Conservation (phyloP, 2,329 filamentous ascomycete species). For the Xylariales sp. region DNA sequence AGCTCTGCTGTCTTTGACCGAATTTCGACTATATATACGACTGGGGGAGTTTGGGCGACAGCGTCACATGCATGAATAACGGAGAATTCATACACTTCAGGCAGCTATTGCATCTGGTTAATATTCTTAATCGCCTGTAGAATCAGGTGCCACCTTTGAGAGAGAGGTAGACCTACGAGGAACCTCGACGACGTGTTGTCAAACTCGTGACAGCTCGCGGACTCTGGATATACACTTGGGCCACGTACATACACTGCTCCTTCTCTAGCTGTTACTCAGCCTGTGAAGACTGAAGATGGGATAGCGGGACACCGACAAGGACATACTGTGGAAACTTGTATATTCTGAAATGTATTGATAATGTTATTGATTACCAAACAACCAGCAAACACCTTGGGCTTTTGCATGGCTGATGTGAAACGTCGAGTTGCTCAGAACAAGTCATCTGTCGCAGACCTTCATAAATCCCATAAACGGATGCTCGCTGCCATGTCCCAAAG, state of each 20-base stretch:
- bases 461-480: no score
- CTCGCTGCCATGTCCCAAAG: no score
- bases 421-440: no score
- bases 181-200: not conserved
- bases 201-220: constrained; percentile 8
- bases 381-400: not conserved
- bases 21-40: constrained; percentile 3
- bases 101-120: constrained; percentile 9
- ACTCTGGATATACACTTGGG: constrained; percentile 14
- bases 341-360: constrained; percentile 4
- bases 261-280: no score
- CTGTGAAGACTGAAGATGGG: not conserved
- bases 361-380: constrained; percentile 5
- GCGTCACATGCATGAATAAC: constrained; percentile 13
- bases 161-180: no score
- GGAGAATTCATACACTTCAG: constrained; percentile 8
- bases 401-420: not conserved
- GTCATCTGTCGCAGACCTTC: no score
- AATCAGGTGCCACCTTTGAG: constrained; percentile 16
- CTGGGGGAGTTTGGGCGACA: constrained; percentile 9
- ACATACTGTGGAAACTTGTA: constrained; percentile 5
- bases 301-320: not conserved
- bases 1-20: no score
- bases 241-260: constrained; percentile 6
- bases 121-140: constrained; percentile 16